Conservation (phyloP, 129 eudicot genomes). For the Chrysanthemum seticuspe region DNA sequence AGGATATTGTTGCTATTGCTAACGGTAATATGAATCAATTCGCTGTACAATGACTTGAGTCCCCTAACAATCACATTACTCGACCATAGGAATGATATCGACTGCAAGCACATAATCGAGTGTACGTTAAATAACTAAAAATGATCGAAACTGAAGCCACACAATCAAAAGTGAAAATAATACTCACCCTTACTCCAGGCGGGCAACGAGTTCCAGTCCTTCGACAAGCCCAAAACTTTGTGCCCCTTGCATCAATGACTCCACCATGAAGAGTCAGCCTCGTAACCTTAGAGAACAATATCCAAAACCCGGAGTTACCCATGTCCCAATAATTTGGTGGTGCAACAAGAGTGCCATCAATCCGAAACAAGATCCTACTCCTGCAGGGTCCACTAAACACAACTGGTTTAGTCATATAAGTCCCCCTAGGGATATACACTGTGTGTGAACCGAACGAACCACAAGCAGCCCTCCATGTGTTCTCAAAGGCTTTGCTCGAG, state of each 20-base stretch:
- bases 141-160: background rate
- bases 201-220: slow-evolving; percentile 52
- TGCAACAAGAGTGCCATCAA: slow-evolving; percentile 62
- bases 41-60: slow-evolving; percentile 59
- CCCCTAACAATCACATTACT: slow-evolving; percentile 54
- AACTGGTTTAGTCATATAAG: slow-evolving; percentile 38
- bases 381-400: slow-evolving; percentile 66
- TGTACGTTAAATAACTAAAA: background rate
- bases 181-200: slow-evolving; percentile 59
- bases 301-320: slow-evolving; percentile 67
- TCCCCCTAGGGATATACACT: slow-evolving; percentile 62
- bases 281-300: slow-evolving; percentile 45
- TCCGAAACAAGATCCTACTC: slow-evolving; percentile 37
- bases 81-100: slow-evolving; percentile 63
- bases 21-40: slow-evolving; percentile 53
- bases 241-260: slow-evolving; percentile 52
- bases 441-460: slow-evolving; percentile 23
- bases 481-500: slow-evolving; percentile 43
- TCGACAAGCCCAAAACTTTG: slow-evolving; percentile 61
- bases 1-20: slow-evolving; percentile 51
- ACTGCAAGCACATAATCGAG: slow-evolving; percentile 47
- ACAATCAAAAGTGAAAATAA: too few relatives aligned
- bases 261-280: slow-evolving; percentile 58
- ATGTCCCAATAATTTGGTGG: slow-evolving; percentile 47
- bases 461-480: slow-evolving; percentile 60